A percentile compares a stretch with the other conserved stretches of the same genome.
These are phyloP conservation scores for Escallonia rubra DNA, from an alignment of 129 eudicot species.

Conservation along the genomic window DNA sequence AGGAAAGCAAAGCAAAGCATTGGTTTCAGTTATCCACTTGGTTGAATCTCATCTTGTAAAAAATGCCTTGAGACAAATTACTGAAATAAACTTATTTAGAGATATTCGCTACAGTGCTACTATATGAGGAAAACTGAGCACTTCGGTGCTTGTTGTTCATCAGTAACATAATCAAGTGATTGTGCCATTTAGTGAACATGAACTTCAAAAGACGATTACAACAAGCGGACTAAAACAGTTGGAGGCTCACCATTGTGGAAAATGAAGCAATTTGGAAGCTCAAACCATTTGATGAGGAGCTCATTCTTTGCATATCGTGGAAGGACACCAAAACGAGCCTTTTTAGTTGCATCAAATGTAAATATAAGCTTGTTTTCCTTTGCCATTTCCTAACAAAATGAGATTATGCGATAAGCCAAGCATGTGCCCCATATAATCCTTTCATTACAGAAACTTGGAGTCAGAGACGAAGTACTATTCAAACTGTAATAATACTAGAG, in stretches of 20 bases:
- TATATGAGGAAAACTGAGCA: too few relatives aligned
- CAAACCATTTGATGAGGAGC: slow-evolving; percentile 83
- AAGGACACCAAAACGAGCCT: slow-evolving; percentile 91
- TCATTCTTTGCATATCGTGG: slow-evolving; percentile 91
- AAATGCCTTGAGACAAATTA: too few relatives aligned
- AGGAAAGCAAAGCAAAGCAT: neutral
- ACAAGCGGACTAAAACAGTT: neutral
- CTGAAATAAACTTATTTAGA: too few relatives aligned
- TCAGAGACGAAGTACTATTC: neutral
- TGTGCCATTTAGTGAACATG: too few relatives aligned
- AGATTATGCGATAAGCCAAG: neutral
- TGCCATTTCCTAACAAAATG: slow-evolving; percentile 66
- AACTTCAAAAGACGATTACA: too few relatives aligned
- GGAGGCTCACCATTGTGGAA: slow-evolving; percentile 77
- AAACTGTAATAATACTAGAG: too few relatives aligned
- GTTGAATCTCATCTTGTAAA: too few relatives aligned
- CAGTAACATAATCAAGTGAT: too few relatives aligned
- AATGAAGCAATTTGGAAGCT: slow-evolving; percentile 92
- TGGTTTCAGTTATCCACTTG: neutral
- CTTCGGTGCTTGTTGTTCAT: too few relatives aligned
- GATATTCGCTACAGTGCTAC: too few relatives aligned
- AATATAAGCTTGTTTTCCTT: slow-evolving; percentile 57
- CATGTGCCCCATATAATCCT: neutral
- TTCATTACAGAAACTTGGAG: neutral
- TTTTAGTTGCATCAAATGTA: slow-evolving; percentile 69